These are phyloP conservation scores for Linum usitatissimum DNA, from an alignment of 345 rosid species.

Conservation along the genomic window DNA sequence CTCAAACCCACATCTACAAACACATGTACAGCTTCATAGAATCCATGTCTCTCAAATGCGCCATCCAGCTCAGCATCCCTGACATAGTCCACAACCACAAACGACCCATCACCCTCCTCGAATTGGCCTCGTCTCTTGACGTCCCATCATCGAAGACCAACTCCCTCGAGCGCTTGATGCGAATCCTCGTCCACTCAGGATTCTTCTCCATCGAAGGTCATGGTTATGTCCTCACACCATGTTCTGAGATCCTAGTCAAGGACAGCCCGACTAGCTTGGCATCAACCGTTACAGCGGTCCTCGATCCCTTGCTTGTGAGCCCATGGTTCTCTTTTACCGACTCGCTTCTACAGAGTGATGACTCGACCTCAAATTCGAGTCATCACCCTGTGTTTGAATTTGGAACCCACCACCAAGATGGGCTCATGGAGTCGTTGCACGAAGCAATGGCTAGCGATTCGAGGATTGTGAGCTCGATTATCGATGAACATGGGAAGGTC, in stretches of 20 bases:
- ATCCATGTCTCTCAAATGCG: slow-evolving; percentile 1
- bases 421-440: neutral
- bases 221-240: neutral
- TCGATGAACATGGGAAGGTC: slow-evolving; percentile 6
- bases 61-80: neutral
- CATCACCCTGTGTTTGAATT: neutral
- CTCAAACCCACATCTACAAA: slow-evolving; percentile 4
- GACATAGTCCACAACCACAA: slow-evolving; percentile 2
- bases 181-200: neutral
- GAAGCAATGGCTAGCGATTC: slow-evolving; percentile 4
- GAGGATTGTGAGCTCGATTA: neutral
- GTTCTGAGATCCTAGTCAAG: neutral
- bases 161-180: neutral
- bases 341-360: neutral
- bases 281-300: neutral
- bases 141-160: slow-evolving; percentile 1
- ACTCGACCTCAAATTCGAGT: neutral
- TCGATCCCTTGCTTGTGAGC: neutral
- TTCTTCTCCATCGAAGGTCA: neutral
- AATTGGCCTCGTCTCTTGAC: neutral
- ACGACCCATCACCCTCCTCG: neutral
- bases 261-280: neutral
- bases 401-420: neutral
- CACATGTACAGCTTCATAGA: slow-evolving; percentile 1
- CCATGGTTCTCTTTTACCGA: neutral